A percentile compares a stretch with the other conserved stretches of the same genome.
These are phyloP conservation scores for Nannizzia gypsea DNA, from an alignment of 2,329 filamentous ascomycete genomes.

Conservation along the genomic window DNA sequence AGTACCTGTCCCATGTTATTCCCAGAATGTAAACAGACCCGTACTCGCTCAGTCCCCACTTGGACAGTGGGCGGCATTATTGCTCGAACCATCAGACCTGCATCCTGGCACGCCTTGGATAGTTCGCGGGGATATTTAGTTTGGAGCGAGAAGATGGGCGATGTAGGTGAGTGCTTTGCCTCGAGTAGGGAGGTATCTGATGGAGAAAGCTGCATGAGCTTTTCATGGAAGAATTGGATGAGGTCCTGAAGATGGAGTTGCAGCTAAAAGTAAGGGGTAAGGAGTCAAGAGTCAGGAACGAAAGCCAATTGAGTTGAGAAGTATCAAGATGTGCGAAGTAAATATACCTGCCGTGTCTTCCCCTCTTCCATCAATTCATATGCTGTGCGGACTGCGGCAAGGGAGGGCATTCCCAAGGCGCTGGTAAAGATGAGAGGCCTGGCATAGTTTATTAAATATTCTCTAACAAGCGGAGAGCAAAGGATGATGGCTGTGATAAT, in stretches of 20 bases:
- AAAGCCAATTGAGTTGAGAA: background rate
- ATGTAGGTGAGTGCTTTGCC: constrained; percentile 37
- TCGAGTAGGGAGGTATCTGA: constrained; percentile 24
- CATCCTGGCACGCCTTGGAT: constrained; percentile 47
- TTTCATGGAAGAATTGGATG: constrained; percentile 35
- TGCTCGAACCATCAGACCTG: constrained; percentile 49
- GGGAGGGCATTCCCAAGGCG: constrained; percentile 50
- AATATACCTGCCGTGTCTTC: constrained; percentile 34
- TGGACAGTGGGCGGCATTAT: constrained; percentile 61
- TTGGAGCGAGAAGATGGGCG: constrained; percentile 54
- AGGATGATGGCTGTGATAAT: constrained; percentile 44
- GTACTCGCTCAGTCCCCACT: constrained; percentile 48
- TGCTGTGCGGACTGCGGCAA: constrained; percentile 47
- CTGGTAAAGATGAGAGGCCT: constrained; percentile 66
- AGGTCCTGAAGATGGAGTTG: constrained; percentile 38
- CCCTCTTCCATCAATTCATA: constrained; percentile 47
- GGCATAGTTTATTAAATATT: constrained; percentile 64
- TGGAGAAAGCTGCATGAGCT: constrained; percentile 31
- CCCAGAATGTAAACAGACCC: constrained; percentile 56
- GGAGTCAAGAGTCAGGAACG: constrained; percentile 12
- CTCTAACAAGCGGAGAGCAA: constrained; percentile 46
- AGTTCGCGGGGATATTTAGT: constrained; percentile 47
- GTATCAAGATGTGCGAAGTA: constrained; percentile 7
- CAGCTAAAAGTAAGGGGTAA: constrained; percentile 19
- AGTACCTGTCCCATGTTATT: constrained; percentile 50